These are phyloP conservation scores for Lactarius indigo DNA, from an alignment of 768 basidiomycete genomes.

Conservation along the genomic window DNA sequence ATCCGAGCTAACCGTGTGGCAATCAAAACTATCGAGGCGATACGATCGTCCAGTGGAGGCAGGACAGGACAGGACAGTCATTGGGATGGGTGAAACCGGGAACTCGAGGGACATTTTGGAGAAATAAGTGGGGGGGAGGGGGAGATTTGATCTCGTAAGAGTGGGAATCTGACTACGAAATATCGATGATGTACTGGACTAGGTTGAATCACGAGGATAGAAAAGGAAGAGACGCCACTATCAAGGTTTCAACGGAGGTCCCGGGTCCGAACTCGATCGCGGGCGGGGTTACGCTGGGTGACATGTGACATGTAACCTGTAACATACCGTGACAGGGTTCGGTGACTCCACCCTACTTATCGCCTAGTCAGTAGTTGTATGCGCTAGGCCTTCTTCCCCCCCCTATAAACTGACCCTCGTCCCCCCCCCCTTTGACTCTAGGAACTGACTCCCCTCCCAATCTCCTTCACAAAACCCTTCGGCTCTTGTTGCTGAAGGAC, in stretches of 20 bases:
- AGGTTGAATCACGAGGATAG: constrained; percentile 8
- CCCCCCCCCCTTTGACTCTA: neutral
- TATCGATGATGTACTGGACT: neutral
- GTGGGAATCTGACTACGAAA: neutral
- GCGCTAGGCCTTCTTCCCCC: neutral
- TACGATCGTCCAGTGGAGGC: neutral
- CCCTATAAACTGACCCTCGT: constrained; percentile 22
- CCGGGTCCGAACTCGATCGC: constrained; percentile 23
- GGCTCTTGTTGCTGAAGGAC: constrained; percentile 24
- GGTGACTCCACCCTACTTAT: constrained; percentile 30
- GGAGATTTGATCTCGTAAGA: neutral
- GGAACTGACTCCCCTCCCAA: constrained; percentile 9
- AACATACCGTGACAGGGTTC: constrained; percentile 29
- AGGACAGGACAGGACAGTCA: neutral
- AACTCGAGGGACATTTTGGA: neutral
- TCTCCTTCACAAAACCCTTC: constrained; percentile 21
- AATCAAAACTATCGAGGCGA: neutral
- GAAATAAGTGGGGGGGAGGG: neutral
- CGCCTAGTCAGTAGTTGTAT: constrained; percentile 18
- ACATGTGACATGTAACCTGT: constrained; percentile 30
- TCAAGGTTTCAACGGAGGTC: constrained; percentile 7
- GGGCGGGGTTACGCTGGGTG: constrained; percentile 5
- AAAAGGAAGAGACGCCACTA: constrained; percentile 18
- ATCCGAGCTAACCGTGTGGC: neutral
- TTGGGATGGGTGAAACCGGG: neutral